phyloP scores from a whole-genome alignment of 1,284 basidiomycete species.

The Papiliotrema nemorosa region DNA sequence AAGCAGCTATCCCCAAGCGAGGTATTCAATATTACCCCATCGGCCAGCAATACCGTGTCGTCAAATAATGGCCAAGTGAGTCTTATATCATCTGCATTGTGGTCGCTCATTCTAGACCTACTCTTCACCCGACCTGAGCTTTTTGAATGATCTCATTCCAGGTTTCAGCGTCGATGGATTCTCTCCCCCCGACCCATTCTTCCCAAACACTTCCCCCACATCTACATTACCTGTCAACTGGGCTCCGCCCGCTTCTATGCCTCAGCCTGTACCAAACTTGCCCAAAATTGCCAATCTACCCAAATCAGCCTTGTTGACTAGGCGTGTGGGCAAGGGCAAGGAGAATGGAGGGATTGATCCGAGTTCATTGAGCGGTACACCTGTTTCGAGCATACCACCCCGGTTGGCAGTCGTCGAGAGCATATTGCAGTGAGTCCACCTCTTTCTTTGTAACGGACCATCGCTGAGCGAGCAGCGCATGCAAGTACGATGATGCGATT shows the following conservation, averaged over 20 bases:
- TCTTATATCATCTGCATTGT: background rate
- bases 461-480: conserved; percentile 12
- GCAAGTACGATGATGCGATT: conserved; percentile 16
- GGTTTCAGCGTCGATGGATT: background rate
- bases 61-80: background rate
- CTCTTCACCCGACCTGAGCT: conserved; percentile 14
- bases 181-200: background rate
- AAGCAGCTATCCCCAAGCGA: conserved; percentile 8
- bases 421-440: conserved; percentile 16
- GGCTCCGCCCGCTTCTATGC: conserved; percentile 1
- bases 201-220: conserved; percentile 4
- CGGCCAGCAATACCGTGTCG: background rate
- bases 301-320: conserved; percentile 16
- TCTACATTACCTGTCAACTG: conserved; percentile 7
- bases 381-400: conserved; percentile 4
- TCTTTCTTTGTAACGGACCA: background rate
- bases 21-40: conserved; percentile 6
- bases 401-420: conserved; percentile 17
- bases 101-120: background rate
- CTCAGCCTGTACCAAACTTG: conserved; percentile 1
- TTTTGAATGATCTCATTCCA: conserved; percentile 20
- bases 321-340: conserved; percentile 12
- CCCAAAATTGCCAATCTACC: conserved; percentile 18
- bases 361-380: background rate
- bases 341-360: conserved; percentile 4